These are phyloP conservation scores for Blastomyces gilchristii DNA, from an alignment of 2,329 filamentous ascomycete genomes.

Conservation along the genomic window DNA sequence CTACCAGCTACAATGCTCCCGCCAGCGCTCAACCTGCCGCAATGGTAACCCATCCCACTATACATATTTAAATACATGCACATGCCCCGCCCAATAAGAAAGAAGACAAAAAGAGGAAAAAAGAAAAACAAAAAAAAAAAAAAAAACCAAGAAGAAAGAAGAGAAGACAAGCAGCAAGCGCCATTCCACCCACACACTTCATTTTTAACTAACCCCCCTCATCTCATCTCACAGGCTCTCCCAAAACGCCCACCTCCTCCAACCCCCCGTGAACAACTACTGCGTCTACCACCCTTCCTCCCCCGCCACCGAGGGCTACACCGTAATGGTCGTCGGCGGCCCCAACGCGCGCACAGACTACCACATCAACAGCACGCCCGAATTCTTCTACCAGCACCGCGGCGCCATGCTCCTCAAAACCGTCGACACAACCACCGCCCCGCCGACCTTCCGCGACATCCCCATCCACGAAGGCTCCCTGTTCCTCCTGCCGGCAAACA, in stretches of 20 bases:
- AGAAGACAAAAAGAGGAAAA: neutral
- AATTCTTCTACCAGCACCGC: conserved; percentile 97
- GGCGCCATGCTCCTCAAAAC: conserved; percentile 91
- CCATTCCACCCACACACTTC: too few relatives aligned
- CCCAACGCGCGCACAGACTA: conserved; percentile 96
- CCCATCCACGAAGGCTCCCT: conserved; percentile 87
- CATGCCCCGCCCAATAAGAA: conserved; percentile 14
- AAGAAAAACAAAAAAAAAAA: neutral
- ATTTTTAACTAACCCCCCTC: neutral
- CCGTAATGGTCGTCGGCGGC: conserved; percentile 85
- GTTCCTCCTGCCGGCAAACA: conserved; percentile 86
- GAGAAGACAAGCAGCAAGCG: neutral
- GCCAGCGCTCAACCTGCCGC: conserved; percentile 37
- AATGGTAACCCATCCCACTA: conserved; percentile 29
- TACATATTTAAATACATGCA: conserved; percentile 7
- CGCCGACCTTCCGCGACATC: conserved; percentile 62
- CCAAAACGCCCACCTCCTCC: conserved; percentile 80
- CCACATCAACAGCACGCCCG: conserved; percentile 91
- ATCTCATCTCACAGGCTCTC: conserved; percentile 56
- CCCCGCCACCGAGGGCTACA: conserved; percentile 78
- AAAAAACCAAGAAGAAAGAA: neutral
- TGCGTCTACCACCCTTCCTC: conserved; percentile 68
- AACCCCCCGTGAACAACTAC: conserved; percentile 95
- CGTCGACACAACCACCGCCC: conserved; percentile 53
- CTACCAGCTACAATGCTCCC: conserved; percentile 24